A percentile compares a stretch with the other conserved stretches of the same genome.
These are phyloP conservation scores for Tolypocladium amazonense DNA, from an alignment of 2,329 filamentous ascomycete genomes.

Conservation along the genomic window DNA sequence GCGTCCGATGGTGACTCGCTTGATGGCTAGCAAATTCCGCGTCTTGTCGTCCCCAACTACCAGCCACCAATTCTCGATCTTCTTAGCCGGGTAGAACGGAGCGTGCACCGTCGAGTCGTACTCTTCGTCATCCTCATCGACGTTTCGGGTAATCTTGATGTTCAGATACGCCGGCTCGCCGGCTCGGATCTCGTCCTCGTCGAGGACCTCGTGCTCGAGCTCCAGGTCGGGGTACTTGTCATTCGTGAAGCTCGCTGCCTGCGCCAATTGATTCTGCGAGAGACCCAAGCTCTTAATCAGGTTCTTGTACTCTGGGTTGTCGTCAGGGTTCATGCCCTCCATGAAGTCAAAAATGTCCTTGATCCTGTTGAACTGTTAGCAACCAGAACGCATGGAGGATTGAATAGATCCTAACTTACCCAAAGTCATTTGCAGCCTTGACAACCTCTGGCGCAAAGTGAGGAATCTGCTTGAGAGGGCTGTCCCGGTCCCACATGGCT, in stretches of 20 bases:
- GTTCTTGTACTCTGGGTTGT: conserved; percentile 70
- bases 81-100: conserved; percentile 84
- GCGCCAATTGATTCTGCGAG: conserved; percentile 68
- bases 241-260: conserved; percentile 94
- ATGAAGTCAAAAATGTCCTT: conserved; percentile 97
- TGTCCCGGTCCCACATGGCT: conserved; percentile 98
- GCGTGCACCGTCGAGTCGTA: conserved; percentile 81
- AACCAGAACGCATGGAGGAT: neutral
- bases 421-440: conserved; percentile 69
- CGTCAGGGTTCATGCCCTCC: conserved; percentile 94
- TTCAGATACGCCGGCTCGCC: conserved; percentile 74
- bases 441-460: conserved; percentile 81
- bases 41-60: conserved; percentile 89
- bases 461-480: conserved; percentile 92
- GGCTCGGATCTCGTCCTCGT: conserved; percentile 68
- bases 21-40: conserved; percentile 83
- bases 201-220: conserved; percentile 76
- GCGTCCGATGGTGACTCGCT: conserved; percentile 77
- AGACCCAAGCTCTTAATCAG: conserved; percentile 72
- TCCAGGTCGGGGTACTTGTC: conserved; percentile 93
- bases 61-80: conserved; percentile 98
- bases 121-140: conserved; percentile 58
- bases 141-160: conserved; percentile 74
- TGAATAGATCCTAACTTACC: conserved; percentile 36
- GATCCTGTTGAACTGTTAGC: conserved; percentile 45